phyloP scores from a whole-genome alignment of 208 protist genomes.

The Jaenimonas drosophilae region DNA sequence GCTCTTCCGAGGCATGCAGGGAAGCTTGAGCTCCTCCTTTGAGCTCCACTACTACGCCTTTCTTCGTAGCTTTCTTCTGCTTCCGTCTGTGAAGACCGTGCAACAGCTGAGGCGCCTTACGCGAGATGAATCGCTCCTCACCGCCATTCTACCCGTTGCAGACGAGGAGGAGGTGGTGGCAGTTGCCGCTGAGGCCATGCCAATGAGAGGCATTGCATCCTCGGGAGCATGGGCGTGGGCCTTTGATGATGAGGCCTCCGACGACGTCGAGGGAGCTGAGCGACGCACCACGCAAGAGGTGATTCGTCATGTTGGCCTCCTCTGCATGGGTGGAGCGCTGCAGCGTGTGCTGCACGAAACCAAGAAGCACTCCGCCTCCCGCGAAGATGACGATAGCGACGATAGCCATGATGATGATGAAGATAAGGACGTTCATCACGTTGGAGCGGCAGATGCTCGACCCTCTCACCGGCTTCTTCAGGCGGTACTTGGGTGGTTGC shows the following conservation, averaged over 20 bases:
- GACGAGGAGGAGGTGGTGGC: background rate
- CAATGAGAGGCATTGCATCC: too few relatives aligned
- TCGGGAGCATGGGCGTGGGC: too few relatives aligned
- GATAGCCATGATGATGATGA: slow-evolving; percentile 8
- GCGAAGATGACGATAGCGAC: slow-evolving; percentile 1
- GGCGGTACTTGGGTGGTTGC: slow-evolving; percentile 20
- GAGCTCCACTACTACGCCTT: slow-evolving; percentile 52
- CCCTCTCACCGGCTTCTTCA: slow-evolving; percentile 48
- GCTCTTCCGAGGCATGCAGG: slow-evolving; percentile 74
- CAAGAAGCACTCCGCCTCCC: slow-evolving; percentile 9
- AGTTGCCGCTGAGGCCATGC: background rate
- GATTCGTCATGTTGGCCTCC: slow-evolving; percentile 20
- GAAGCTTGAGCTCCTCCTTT: slow-evolving; percentile 69
- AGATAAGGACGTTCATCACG: background rate
- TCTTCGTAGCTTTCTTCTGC: slow-evolving; percentile 31
- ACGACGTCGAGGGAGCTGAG: slow-evolving; percentile 9
- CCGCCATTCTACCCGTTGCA: background rate
- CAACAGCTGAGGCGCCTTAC: background rate
- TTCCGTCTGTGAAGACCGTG: background rate
- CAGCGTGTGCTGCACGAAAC: slow-evolving; percentile 37
- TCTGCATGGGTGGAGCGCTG: slow-evolving; percentile 16
- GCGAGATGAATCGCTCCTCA: slow-evolving; percentile 2
- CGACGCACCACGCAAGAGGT: slow-evolving; percentile 17
- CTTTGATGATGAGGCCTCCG: slow-evolving; percentile 8
- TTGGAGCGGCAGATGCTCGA: slow-evolving; percentile 9